These are phyloP conservation scores for Jatropha curcas DNA, from an alignment of 345 rosid genomes.

Conservation along the genomic window DNA sequence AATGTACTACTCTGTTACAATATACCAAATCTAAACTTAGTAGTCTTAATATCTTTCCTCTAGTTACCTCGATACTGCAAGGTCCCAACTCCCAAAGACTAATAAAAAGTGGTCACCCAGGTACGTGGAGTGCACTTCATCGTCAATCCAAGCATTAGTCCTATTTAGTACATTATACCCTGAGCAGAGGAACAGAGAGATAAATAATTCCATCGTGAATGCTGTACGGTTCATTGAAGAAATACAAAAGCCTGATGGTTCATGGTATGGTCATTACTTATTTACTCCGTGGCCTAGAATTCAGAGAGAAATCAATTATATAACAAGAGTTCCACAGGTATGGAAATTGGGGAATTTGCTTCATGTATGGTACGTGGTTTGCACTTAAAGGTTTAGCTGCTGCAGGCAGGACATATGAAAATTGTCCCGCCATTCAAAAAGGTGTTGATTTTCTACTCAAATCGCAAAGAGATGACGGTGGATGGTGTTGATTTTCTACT, in stretches of 20 bases:
- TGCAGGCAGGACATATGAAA: slow-evolving; percentile 26
- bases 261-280: slow-evolving; percentile 14
- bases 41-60: no score
- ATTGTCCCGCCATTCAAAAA: slow-evolving; percentile 10
- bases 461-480: slow-evolving; percentile 23
- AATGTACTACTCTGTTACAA: no score
- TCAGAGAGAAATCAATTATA: no score
- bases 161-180: slow-evolving; percentile 24
- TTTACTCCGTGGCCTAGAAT: background rate
- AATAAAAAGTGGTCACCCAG: background rate
- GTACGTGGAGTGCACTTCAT: slow-evolving; percentile 29
- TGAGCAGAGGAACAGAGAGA: slow-evolving; percentile 21
- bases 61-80: background rate
- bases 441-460: slow-evolving; percentile 24
- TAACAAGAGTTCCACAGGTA: slow-evolving; percentile 13
- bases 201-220: slow-evolving; percentile 14
- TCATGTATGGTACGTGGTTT: slow-evolving; percentile 24
- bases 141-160: slow-evolving; percentile 18
- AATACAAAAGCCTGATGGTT: slow-evolving; percentile 24
- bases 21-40: no score
- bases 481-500: no score
- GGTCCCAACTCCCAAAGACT: background rate
- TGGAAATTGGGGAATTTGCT: slow-evolving; percentile 35
- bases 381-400: slow-evolving; percentile 22
- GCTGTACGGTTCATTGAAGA: slow-evolving; percentile 18